Base-by-base conservation (phyloP, 495 filamentous ascomycete species). In the Parathielavia appendiculata region DNA sequence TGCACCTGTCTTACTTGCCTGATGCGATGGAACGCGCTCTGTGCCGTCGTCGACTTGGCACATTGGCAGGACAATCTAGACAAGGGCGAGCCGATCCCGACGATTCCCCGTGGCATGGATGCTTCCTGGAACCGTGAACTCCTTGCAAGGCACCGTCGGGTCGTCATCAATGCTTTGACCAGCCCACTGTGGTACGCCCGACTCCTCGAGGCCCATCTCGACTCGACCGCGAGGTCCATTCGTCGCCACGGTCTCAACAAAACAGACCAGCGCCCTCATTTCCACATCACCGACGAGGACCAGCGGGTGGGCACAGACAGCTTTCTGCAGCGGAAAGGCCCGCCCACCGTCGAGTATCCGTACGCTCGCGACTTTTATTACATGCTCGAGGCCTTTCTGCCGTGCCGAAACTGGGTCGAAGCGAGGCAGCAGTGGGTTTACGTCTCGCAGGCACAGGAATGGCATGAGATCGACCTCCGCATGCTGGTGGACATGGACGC, bases 1-100 rank as follows among this genome's bases (percentile, higher is more conserved):
- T 83, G 81, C 64, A 79, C 77, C 16, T 83, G 81, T 62, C 51
- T 80, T 19, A 76, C 75, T 5, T 84, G 81, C 58, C 58, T 77
- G 23, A 50, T 79, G 17, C 70, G 75, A 17, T 84, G 81, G 81
- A 79, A 77, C 54, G 71, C 75, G 0, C 73, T 83, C 4, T 74
- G 72, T 49, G 38, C 82, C 12, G 69, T 72, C 14, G 71, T 83
- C 35, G 80, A 84, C 55, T 78, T 84, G 49, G 75, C 76, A 9
- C 69, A 77, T 60, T 84, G 78, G 77, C 81, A 82, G 58, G 17
- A 59, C 19, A 52, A 80, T 49, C 73, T 83, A 10, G 75, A 83
- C 57, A 56, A 62, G 5, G 72, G 80, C 2, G 69, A 76, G 38
- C 80, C 79, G 0, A 79, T 84, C 22, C 76, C 76, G 5, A 74